A percentile compares a stretch with the other conserved stretches of the same genome.
Evolutionary conservation across 768 basidiomycete species (phyloP).

Genomic region (Paxillus involutus): DNA sequence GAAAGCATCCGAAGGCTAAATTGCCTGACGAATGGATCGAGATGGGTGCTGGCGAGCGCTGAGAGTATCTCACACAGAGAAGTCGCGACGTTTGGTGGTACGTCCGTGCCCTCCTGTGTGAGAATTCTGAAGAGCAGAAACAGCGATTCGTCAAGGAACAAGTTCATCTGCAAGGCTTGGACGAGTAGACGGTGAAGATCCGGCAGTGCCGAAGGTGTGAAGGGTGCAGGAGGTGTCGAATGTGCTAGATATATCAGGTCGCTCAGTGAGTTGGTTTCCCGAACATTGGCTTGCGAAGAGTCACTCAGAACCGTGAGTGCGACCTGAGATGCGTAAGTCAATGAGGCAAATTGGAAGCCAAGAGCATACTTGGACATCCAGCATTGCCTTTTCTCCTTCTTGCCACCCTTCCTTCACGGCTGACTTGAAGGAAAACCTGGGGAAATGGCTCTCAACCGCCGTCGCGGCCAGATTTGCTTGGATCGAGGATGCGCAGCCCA

Average conservation of each 20-base stretch:
- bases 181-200: slow-evolving; percentile 44
- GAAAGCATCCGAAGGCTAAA: slow-evolving; percentile 61
- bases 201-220: slow-evolving; percentile 12
- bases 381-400: slow-evolving; percentile 39
- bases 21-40: slow-evolving; percentile 57
- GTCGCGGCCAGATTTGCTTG: slow-evolving; percentile 46
- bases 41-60: slow-evolving; percentile 59
- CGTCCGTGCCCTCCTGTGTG: slow-evolving; percentile 8
- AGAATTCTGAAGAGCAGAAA: slow-evolving; percentile 46
- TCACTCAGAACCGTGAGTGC: slow-evolving; percentile 36
- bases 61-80: slow-evolving; percentile 54
- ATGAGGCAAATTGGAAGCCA: neutral
- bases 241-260: slow-evolving; percentile 28
- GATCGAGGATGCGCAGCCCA: slow-evolving; percentile 38
- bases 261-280: slow-evolving; percentile 24
- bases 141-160: slow-evolving; percentile 59
- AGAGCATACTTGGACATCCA: slow-evolving; percentile 39
- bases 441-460: slow-evolving; percentile 44
- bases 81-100: slow-evolving; percentile 45
- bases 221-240: slow-evolving; percentile 11
- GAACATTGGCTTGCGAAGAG: neutral
- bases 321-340: slow-evolving; percentile 16
- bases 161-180: slow-evolving; percentile 51
- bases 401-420: slow-evolving; percentile 36
- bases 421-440: slow-evolving; percentile 41